Percentiles rank a stretch among this genome's conserved stretches.
phyloP scores from a whole-genome alignment of 306 rosid species.

The Sindora glabra region DNA sequence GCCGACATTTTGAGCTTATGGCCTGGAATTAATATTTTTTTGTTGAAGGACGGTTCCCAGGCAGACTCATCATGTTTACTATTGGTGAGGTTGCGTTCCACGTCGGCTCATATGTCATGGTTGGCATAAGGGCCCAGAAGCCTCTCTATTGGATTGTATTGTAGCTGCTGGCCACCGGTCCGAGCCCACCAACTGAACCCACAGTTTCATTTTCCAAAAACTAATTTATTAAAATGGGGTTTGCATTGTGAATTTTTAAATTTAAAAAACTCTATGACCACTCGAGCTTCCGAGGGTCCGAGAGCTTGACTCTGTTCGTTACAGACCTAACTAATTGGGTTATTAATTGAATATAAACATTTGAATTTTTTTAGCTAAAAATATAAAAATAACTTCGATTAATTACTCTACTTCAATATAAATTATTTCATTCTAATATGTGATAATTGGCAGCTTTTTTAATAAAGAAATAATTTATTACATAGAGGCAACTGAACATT shows the following conservation, averaged over 20 bases:
- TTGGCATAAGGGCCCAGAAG: neutral
- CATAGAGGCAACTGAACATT: no score
- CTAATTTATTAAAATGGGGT: no score
- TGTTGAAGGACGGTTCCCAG: neutral
- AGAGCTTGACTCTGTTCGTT: neutral
- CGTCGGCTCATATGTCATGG: conserved; percentile 5
- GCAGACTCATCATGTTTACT: neutral
- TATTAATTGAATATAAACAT: neutral
- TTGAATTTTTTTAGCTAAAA: no score
- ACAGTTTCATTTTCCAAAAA: neutral
- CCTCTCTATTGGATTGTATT: neutral
- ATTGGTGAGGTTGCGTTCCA: neutral
- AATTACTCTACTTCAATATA: no score
- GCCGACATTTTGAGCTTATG: no score
- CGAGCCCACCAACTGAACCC: neutral
- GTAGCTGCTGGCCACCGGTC: neutral
- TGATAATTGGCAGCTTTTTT: no score
- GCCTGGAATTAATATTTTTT: no score
- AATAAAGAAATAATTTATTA: no score
- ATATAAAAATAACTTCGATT: no score
- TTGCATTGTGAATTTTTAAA: no score
- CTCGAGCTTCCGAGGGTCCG: neutral
- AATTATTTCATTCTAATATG: no score
- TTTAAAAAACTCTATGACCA: neutral
- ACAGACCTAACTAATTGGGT: neutral